A percentile compares a stretch with the other conserved stretches of the same genome.
phyloP scores from a whole-genome alignment of 2,329 filamentous ascomycete species.

The Annulohypoxylon truncatum region DNA sequence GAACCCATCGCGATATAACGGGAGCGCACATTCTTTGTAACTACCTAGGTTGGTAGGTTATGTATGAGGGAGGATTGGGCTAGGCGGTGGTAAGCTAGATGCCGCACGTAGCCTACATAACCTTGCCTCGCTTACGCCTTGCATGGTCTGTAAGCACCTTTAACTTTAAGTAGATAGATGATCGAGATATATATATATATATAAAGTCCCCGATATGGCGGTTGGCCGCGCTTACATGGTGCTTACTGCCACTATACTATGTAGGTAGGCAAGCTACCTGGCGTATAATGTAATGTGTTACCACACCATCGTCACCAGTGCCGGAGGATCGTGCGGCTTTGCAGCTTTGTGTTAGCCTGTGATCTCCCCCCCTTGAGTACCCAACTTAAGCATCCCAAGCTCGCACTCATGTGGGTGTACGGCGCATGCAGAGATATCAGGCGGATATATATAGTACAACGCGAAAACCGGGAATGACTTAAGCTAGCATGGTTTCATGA shows the following conservation, averaged over 20 bases:
- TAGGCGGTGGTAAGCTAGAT: neutral
- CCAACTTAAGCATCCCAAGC: neutral
- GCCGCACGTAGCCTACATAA: slow-evolving; percentile 22
- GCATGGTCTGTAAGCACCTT: neutral
- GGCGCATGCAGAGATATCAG: neutral
- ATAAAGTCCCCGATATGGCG: slow-evolving; percentile 18
- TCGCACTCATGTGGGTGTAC: neutral
- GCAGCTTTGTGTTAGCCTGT: neutral
- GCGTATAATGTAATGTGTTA: neutral
- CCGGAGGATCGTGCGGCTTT: slow-evolving; percentile 5
- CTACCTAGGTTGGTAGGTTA: neutral
- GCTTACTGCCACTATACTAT: no score
- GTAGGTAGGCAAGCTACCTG: neutral
- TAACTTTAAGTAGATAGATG: neutral
- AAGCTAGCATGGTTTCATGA: neutral
- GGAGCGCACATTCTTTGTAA: neutral
- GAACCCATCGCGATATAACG: neutral
- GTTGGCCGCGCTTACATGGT: no score
- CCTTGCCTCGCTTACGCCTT: neutral
- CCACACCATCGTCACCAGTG: slow-evolving; percentile 9
- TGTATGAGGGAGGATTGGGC: neutral
- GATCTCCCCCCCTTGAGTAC: neutral
- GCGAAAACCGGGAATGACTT: neutral
- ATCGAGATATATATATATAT: neutral
- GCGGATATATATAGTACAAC: neutral